Conservation (phyloP, 1,139 yeast species). For the Scheffersomyces illinoinensis region DNA sequence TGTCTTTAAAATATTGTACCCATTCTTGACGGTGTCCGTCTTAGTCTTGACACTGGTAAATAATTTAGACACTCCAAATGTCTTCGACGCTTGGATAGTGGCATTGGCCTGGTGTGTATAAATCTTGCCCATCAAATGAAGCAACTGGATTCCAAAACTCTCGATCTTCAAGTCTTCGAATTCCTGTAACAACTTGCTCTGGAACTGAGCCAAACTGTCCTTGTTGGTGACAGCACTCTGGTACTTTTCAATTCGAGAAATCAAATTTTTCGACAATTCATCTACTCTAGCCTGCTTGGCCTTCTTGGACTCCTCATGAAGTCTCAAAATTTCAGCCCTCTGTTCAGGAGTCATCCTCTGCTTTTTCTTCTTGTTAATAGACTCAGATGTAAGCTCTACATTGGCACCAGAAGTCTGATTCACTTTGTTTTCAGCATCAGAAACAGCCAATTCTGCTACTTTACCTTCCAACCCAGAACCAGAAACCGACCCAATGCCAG, state of each 20-base stretch:
- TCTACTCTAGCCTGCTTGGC: conserved; percentile 57
- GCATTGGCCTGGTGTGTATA: conserved; percentile 61
- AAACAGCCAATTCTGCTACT: background rate
- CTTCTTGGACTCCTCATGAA: conserved; percentile 56
- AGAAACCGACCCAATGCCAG: background rate
- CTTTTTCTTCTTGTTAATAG: conserved; percentile 26
- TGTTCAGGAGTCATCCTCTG: conserved; percentile 50
- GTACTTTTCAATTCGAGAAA: conserved; percentile 44
- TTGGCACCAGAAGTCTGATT: background rate
- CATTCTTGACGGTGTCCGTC: conserved; percentile 39
- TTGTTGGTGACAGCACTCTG: conserved; percentile 24
- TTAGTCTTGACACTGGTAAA: conserved; percentile 49
- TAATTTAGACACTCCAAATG: conserved; percentile 53
- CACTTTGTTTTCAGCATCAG: background rate
- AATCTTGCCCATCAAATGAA: conserved; percentile 61
- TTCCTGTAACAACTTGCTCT: conserved; percentile 48
- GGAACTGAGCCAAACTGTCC: conserved; percentile 39
- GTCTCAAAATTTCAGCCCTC: conserved; percentile 52
- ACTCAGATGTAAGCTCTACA: conserved; percentile 9
- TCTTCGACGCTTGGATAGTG: conserved; percentile 35
- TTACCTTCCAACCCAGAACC: background rate
- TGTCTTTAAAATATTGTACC: conserved; percentile 40
- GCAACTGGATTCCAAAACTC: conserved; percentile 48
- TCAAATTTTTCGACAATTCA: conserved; percentile 49
- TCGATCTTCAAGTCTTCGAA: conserved; percentile 58